Evolutionary conservation across 2,329 filamentous ascomycete species (phyloP).

Genomic region (Curvularia lunata): DNA sequence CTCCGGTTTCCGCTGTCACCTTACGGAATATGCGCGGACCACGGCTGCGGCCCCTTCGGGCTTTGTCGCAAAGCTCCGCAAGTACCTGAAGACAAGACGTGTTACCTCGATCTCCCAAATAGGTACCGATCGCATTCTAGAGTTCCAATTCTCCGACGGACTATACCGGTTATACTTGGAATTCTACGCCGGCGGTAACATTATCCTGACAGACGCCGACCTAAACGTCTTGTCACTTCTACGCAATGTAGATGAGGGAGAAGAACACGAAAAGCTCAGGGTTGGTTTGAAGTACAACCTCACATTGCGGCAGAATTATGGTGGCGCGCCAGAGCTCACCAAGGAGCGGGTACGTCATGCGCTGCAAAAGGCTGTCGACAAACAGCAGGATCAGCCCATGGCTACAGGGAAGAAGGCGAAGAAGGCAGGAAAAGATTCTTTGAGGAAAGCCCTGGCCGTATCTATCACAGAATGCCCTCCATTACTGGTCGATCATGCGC

Average conservation of each 20-base stretch:
- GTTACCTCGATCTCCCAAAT: conserved; percentile 83
- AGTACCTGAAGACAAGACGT: conserved; percentile 84
- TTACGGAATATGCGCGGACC: conserved; percentile 87
- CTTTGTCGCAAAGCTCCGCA: conserved; percentile 85
- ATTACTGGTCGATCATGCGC: conserved; percentile 83
- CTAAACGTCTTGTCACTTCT: conserved; percentile 81
- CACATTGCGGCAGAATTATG: conserved; percentile 82
- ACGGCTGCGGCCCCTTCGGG: conserved; percentile 82
- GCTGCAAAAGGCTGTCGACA: conserved; percentile 69
- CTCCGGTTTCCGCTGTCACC: conserved; percentile 92
- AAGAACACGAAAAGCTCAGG: conserved; percentile 82
- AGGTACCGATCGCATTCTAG: conserved; percentile 90
- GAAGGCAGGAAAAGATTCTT: conserved; percentile 74
- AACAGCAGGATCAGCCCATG: conserved; percentile 58
- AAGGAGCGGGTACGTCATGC: conserved; percentile 73
- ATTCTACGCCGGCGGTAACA: conserved; percentile 95
- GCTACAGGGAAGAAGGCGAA: conserved; percentile 69
- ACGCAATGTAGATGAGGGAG: conserved; percentile 78
- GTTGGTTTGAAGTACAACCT: conserved; percentile 80
- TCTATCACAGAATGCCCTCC: conserved; percentile 90
- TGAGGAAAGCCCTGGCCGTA: conserved; percentile 80
- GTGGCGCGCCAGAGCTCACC: conserved; percentile 75
- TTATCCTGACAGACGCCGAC: conserved; percentile 87
- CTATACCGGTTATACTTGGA: conserved; percentile 87
- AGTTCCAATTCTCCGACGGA: conserved; percentile 92